phyloP scores from a whole-genome alignment of 176 grass and related monocot genomes.

The Avena insularis region DNA sequence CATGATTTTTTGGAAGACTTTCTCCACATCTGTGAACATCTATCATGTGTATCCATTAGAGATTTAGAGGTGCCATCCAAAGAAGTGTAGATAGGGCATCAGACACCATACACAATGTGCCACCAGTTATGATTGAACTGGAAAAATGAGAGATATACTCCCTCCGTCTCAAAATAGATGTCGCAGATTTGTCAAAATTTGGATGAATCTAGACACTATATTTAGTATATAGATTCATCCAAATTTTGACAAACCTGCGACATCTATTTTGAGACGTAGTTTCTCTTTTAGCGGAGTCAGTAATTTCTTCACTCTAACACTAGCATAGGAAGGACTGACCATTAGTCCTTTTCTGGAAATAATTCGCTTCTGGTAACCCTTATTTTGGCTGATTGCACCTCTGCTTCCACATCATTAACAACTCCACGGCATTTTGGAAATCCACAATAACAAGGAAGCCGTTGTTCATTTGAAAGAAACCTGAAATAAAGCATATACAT shows the following conservation, averaged over 20 bases:
- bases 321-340: slow-evolving; percentile 47
- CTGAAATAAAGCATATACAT: slow-evolving; percentile 57
- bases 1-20: slow-evolving; percentile 9
- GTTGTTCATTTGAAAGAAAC: slow-evolving; percentile 90
- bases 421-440: slow-evolving; percentile 90
- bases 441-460: slow-evolving; percentile 90
- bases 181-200: too few relatives aligned
- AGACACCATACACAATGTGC: background rate
- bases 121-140: slow-evolving; percentile 10
- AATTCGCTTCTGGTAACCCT: slow-evolving; percentile 76
- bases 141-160: background rate
- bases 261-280: background rate
- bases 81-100: background rate
- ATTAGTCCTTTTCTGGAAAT: slow-evolving; percentile 60
- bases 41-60: slow-evolving; percentile 27
- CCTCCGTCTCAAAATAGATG: too few relatives aligned
- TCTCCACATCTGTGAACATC: background rate
- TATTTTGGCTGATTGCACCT: slow-evolving; percentile 73
- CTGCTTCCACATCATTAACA: slow-evolving; percentile 94
- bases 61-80: slow-evolving; percentile 12
- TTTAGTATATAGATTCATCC: too few relatives aligned
- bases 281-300: background rate
- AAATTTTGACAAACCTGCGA: too few relatives aligned
- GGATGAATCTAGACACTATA: too few relatives aligned
- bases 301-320: slow-evolving; percentile 16